Evolutionary conservation across 2,329 filamentous ascomycete genomes (phyloP).

Genomic region (Curvularia sp.): DNA sequence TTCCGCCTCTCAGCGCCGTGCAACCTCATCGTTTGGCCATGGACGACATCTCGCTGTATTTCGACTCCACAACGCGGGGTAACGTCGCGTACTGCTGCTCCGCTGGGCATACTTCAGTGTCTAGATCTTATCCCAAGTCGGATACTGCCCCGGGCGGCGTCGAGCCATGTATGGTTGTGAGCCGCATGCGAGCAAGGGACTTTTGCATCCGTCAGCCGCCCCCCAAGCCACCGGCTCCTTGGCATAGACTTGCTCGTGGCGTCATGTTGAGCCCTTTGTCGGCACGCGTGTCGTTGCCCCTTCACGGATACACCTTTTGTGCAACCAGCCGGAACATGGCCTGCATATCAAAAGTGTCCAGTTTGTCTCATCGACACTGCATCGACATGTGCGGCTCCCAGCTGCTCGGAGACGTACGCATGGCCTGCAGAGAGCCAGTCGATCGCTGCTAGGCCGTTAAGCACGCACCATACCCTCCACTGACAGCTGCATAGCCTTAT

Average conservation of each 20-base stretch:
- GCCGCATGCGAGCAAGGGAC: constrained; percentile 14
- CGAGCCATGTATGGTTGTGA: constrained; percentile 9
- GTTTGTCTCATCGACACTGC: neutral
- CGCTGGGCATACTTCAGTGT: constrained; percentile 1
- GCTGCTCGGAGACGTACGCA: neutral
- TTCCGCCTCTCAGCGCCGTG: constrained; percentile 15
- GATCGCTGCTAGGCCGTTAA: neutral
- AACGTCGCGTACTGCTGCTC: constrained; percentile 7
- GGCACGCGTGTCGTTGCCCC: neutral
- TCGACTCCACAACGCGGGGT: constrained; percentile 15
- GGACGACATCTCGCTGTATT: constrained; percentile 12
- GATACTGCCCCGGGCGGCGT: constrained; percentile 12
- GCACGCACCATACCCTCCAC: neutral
- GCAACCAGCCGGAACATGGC: neutral
- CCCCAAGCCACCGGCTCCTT: constrained; percentile 19
- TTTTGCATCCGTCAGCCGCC: constrained; percentile 3
- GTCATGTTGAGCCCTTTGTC: constrained; percentile 7
- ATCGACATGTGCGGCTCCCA: neutral
- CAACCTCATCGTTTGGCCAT: constrained; percentile 9
- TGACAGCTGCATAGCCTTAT: neutral
- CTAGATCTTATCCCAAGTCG: constrained; percentile 12
- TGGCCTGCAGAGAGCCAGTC: neutral
- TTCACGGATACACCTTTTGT: neutral
- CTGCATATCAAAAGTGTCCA: neutral
- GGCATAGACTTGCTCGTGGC: constrained; percentile 4